Percentiles rank a stretch among this genome's conserved stretches.
Evolutionary conservation across 2,329 filamentous ascomycete species (phyloP).

Genomic region (Ophiocordyceps camponoti-rufipedis): DNA sequence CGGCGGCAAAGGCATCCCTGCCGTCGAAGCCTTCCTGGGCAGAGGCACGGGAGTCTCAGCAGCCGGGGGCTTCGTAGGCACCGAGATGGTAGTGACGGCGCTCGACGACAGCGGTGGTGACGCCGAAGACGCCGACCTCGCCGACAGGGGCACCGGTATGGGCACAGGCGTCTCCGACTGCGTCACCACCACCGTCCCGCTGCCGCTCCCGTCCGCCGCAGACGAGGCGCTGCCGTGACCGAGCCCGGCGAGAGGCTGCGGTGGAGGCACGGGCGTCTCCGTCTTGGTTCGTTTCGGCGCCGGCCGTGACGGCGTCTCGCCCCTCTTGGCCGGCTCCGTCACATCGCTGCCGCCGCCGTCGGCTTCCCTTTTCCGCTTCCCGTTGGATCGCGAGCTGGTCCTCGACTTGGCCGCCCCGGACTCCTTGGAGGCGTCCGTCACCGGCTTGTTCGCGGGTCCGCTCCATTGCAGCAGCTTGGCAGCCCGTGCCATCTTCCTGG

Average conservation of each 20-base stretch:
- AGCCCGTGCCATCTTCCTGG: conserved; percentile 30
- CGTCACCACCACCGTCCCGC: conserved; percentile 4
- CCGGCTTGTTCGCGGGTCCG: conserved; percentile 7
- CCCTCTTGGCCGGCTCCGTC: conserved; percentile 9
- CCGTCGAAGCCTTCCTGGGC: conserved; percentile 14
- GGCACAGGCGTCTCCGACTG: conserved; percentile 24
- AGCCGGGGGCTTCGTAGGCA: conserved; percentile 13
- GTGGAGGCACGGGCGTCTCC: conserved; percentile 35
- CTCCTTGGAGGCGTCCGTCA: conserved; percentile 11
- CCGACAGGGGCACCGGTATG: conserved; percentile 14
- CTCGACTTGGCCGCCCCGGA: conserved; percentile 10
- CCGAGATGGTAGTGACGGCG: conserved; percentile 8
- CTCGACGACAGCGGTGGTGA: conserved; percentile 10
- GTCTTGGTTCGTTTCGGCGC: conserved; percentile 34
- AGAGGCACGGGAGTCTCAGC: conserved; percentile 19
- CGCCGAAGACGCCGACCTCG: conserved; percentile 10
- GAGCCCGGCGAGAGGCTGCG: conserved; percentile 15
- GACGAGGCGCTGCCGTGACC: conserved; percentile 7
- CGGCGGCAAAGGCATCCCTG: conserved; percentile 6
- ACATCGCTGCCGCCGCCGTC: conserved; percentile 14
- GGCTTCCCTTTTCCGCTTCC: conserved; percentile 27
- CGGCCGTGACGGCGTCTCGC: conserved; percentile 15
- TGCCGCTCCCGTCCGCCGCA: conserved; percentile 9
- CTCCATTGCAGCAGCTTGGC: conserved; percentile 23
- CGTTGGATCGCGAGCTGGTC: conserved; percentile 13